phyloP scores from a whole-genome alignment of 176 grass and related monocot species.

The Thinopyrum elongatum region DNA sequence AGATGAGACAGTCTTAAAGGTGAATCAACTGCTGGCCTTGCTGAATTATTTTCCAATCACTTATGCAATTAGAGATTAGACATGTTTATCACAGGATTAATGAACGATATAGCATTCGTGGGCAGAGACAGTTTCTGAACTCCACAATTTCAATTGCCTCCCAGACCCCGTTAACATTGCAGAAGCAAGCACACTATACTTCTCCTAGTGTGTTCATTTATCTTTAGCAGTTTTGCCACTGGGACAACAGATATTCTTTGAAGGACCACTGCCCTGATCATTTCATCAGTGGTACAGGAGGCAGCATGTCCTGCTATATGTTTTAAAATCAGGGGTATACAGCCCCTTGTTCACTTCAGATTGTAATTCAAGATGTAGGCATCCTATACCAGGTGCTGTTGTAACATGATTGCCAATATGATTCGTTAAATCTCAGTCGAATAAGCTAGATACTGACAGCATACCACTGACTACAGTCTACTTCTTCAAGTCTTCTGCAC shows the following conservation, averaged over 20 bases:
- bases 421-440: neutral
- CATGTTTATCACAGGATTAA: neutral
- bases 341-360: neutral
- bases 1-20: neutral
- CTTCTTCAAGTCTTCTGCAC: neutral
- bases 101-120: no score
- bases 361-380: neutral
- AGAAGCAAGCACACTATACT: neutral
- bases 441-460: neutral
- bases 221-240: neutral
- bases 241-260: neutral
- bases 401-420: neutral
- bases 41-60: neutral
- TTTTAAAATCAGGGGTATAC: neutral
- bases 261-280: neutral
- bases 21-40: neutral
- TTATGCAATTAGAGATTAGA: neutral
- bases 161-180: no score
- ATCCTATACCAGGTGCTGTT: neutral
- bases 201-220: neutral
- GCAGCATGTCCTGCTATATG: neutral
- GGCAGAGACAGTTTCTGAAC: neutral
- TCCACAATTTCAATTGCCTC: neutral
- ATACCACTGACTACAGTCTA: neutral
- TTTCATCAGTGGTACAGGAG: neutral